These are phyloP conservation scores for Ceratobasidium sp. DNA, from an alignment of 1,284 basidiomycete genomes.

Conservation along the genomic window DNA sequence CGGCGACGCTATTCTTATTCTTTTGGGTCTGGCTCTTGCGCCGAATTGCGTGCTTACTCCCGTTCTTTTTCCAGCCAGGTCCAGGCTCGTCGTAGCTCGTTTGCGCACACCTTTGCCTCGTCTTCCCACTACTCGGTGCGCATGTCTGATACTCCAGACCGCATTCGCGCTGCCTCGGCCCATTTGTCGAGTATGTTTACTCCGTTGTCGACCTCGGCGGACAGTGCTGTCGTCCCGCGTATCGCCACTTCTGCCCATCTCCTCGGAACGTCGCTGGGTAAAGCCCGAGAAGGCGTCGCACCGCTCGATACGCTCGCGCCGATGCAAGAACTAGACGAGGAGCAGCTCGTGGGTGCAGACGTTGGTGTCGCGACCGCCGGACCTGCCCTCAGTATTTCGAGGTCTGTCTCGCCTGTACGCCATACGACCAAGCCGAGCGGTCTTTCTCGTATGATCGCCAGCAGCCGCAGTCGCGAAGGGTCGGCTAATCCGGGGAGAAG, in stretches of 20 bases:
- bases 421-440: slow-evolving; percentile 18
- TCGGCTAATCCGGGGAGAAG: not conserved
- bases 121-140: slow-evolving; percentile 24
- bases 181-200: slow-evolving; percentile 24
- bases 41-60: slow-evolving; percentile 38
- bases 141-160: slow-evolving; percentile 40
- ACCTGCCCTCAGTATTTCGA: not conserved
- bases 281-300: slow-evolving; percentile 31
- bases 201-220: not conserved
- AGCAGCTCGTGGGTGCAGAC: slow-evolving; percentile 10
- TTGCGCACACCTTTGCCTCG: slow-evolving; percentile 7
- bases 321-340: slow-evolving; percentile 41
- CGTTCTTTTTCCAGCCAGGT: slow-evolving; percentile 22
- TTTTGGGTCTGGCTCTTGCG: not conserved
- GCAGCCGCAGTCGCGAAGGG: slow-evolving; percentile 8
- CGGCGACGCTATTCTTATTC: not conserved
- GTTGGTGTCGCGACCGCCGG: slow-evolving; percentile 23
- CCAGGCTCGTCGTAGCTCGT: slow-evolving; percentile 23
- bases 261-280: slow-evolving; percentile 30
- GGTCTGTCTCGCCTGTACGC: not conserved
- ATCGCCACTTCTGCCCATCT: slow-evolving; percentile 37
- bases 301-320: slow-evolving; percentile 35
- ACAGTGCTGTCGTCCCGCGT: slow-evolving; percentile 1
- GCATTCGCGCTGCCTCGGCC: slow-evolving; percentile 38
- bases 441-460: slow-evolving; percentile 30